Percentiles rank a stretch among this genome's conserved stretches.
Conservation (phyloP, 108 stramenopile species). For the Licmophora abbreviata region DNA sequence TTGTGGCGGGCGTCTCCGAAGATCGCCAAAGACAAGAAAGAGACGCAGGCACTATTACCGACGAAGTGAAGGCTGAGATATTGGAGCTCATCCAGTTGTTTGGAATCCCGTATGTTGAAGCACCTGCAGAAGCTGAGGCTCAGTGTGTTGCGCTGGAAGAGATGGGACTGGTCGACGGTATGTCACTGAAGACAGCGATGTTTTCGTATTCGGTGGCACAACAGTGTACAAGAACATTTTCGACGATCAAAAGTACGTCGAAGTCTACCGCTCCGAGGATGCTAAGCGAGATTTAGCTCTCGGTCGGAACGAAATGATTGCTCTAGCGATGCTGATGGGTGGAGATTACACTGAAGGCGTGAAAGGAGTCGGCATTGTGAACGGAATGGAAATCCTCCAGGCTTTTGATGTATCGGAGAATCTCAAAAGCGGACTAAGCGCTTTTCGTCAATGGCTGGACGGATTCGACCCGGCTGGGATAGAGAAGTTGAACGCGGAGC, state of each 20-base stretch:
- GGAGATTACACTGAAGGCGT: conserved; percentile 98
- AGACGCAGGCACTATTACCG: conserved; percentile 82
- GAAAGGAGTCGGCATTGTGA: conserved; percentile 96
- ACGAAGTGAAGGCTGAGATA: conserved; percentile 93
- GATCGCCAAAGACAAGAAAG: conserved; percentile 54
- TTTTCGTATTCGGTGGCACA: conserved; percentile 94
- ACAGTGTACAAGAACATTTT: conserved; percentile 93
- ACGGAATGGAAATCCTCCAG: conserved; percentile 94
- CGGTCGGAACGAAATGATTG: conserved; percentile 67
- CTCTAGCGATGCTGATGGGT: conserved; percentile 93
- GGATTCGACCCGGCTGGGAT: conserved; percentile 46
- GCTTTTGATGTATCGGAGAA: conserved; percentile 63
- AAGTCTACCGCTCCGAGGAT: conserved; percentile 86
- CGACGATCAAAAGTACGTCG: conserved; percentile 91
- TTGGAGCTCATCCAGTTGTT: conserved; percentile 81
- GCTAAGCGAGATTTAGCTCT: conserved; percentile 81
- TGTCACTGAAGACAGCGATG: conserved; percentile 97
- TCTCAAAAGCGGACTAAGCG: conserved; percentile 46
- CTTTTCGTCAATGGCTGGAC: conserved; percentile 84
- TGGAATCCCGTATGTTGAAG: conserved; percentile 93
- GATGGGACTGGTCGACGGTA: conserved; percentile 91
- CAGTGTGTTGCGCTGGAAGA: conserved; percentile 87
- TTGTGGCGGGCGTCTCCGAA: conserved; percentile 23
- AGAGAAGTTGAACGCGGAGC: conserved; percentile 9
- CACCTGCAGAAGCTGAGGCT: conserved; percentile 98